phyloP scores from a whole-genome alignment of 2,329 filamentous ascomycete species.

The Balansia obtecta region DNA sequence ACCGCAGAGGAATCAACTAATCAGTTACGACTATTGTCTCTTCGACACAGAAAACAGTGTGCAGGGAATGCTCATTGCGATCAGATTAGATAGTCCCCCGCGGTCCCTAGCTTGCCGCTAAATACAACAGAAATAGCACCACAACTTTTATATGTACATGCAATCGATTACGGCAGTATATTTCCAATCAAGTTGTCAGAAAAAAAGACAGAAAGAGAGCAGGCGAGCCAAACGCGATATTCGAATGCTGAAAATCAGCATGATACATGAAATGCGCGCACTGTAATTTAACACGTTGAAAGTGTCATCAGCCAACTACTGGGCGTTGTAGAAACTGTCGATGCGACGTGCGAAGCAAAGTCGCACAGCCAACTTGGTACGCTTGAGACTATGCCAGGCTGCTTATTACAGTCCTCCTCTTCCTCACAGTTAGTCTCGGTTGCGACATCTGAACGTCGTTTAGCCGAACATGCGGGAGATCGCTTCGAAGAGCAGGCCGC shows the following conservation, averaged over 20 bases:
- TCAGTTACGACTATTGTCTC: too few species aligned
- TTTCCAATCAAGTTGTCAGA: neutral
- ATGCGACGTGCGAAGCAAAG: too few species aligned
- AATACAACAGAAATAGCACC: neutral
- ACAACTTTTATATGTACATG: neutral
- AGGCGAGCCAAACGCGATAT: too few species aligned
- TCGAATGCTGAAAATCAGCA: too few species aligned
- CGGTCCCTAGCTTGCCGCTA: neutral
- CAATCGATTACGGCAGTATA: neutral
- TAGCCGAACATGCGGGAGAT: conserved; percentile 39
- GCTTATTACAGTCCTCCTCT: neutral
- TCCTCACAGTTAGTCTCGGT: neutral
- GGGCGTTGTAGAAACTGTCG: too few species aligned
- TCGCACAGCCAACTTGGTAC: too few species aligned
- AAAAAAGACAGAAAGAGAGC: neutral
- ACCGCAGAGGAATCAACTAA: too few species aligned
- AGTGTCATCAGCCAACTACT: too few species aligned
- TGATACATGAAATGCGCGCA: too few species aligned
- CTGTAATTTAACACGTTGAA: too few species aligned
- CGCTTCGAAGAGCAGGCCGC: conserved; percentile 46
- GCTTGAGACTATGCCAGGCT: neutral
- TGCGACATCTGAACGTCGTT: neutral
- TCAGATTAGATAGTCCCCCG: neutral
- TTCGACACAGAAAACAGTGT: too few species aligned
- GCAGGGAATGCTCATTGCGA: neutral